Evolutionary conservation across 352 stramenopile genomes (phyloP).

Genomic region (Pythium utonaiense): DNA sequence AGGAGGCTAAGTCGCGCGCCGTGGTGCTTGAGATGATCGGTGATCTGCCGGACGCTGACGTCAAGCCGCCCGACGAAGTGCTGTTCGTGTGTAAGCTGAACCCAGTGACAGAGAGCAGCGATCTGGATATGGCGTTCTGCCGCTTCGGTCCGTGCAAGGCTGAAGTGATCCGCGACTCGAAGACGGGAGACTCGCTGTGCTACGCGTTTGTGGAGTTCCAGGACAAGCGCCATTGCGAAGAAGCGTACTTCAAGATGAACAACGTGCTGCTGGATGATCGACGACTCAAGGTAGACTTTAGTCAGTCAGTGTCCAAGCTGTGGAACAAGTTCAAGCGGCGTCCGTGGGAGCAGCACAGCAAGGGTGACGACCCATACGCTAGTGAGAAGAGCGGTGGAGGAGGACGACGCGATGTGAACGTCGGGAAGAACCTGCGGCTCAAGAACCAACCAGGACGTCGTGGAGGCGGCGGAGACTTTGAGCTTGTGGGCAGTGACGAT

Average conservation of each 20-base stretch:
- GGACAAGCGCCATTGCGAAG: slow-evolving; percentile 89
- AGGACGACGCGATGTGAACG: slow-evolving; percentile 19
- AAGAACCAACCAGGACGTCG: slow-evolving; percentile 30
- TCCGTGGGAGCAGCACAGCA: slow-evolving; percentile 58
- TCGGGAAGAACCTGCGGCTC: slow-evolving; percentile 38
- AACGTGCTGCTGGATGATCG: slow-evolving; percentile 98
- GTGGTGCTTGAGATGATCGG: slow-evolving; percentile 99
- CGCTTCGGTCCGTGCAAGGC: slow-evolving; percentile 86
- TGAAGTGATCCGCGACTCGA: slow-evolving; percentile 96
- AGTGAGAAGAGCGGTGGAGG: slow-evolving; percentile 29
- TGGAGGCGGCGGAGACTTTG: slow-evolving; percentile 30
- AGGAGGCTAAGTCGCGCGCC: slow-evolving; percentile 93
- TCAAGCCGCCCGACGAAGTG: slow-evolving; percentile 97
- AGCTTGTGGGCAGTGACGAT: slow-evolving; percentile 39
- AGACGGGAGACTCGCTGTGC: slow-evolving; percentile 97
- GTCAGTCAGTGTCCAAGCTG: slow-evolving; percentile 97
- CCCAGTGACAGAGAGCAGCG: slow-evolving; percentile 90
- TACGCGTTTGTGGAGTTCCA: slow-evolving; percentile 99
- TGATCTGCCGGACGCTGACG: slow-evolving; percentile 96
- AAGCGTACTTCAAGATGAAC: slow-evolving; percentile 99
- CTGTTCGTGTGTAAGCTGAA: slow-evolving; percentile 98
- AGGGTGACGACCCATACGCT: slow-evolving; percentile 42
- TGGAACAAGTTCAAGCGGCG: slow-evolving; percentile 91
- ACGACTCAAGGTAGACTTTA: slow-evolving; percentile 96
- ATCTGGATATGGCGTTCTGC: slow-evolving; percentile 94